Evolutionary conservation across 1,139 yeast species (phyloP), one percentile per base, ranked within the genome.

Genomic region (Meyerozyma elateridarum): DNA sequence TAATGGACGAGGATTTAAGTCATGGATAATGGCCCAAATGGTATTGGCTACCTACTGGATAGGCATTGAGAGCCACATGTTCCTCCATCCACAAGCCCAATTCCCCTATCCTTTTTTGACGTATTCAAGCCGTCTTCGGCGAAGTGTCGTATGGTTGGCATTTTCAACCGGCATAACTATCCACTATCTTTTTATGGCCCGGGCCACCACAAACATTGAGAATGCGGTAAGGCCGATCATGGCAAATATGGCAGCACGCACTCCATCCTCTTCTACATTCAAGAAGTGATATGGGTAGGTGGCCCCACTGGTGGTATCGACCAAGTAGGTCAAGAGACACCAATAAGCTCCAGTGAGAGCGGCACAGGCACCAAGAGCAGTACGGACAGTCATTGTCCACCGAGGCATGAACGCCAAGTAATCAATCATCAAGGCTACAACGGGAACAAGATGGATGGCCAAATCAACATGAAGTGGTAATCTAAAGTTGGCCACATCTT

Each of bases 251-350:
- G 64, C 37, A 2, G 62, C 52, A 36, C 83, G 61, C 19, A 55
- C 51, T 4, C 56, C 54, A 20, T 62, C 69, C 6, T 58, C 60
- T 5, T 61, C 67, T 8, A 72, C 80, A 45, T 78, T 72, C 50
- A 81, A 56, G 46, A 81, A 81, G 8, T 79, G 81, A 48, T 81
- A 81, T 0, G 91, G 91, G 45, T 74, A 80, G 17, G 36, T 36
- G 2, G 59, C 61, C 7, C 73, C 82, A 25, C 44, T 51, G 15
- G 56, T 60, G 21, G 69, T 54, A 36, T 70, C 73, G 20, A 81
- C 61, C 38, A 79, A 52, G 15, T 46, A 33, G 36, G 71, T 65
- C 34, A 81, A 59, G 52, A 68, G 65, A 28, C 56, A 48, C 73
- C 83, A 80, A 51, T 81, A 82, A 3, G 60, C 56, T 0, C 56